These are phyloP conservation scores for Erucastrum elatum DNA, from an alignment of 345 rosid genomes.

Conservation along the genomic window DNA sequence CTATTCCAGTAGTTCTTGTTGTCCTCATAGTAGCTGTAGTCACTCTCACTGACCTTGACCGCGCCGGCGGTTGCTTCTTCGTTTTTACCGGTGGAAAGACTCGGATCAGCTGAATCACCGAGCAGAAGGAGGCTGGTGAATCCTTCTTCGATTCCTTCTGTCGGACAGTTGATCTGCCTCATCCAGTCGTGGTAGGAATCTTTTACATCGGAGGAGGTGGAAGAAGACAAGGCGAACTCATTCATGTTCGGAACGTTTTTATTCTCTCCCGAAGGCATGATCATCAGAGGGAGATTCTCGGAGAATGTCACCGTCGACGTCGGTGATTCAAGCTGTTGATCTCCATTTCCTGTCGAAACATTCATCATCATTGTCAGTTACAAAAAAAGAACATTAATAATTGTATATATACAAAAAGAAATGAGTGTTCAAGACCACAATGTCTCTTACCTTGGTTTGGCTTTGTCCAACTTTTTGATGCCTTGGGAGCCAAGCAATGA, in stretches of 20 bases:
- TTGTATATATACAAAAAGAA: too few species aligned
- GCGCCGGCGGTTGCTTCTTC: constrained; percentile 15
- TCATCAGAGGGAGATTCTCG: constrained; percentile 47
- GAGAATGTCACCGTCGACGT: constrained; percentile 82
- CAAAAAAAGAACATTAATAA: too few species aligned
- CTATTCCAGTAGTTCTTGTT: constrained; percentile 96
- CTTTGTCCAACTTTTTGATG: constrained; percentile 40
- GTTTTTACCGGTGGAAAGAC: constrained; percentile 41
- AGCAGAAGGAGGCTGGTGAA: constrained; percentile 73
- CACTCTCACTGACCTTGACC: constrained; percentile 21
- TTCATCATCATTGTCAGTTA: background rate
- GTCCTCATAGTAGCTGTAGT: constrained; percentile 66
- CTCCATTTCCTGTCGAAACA: constrained; percentile 34
- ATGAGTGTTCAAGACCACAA: background rate
- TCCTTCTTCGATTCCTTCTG: constrained; percentile 58
- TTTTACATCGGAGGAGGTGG: constrained; percentile 60
- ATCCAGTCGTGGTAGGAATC: constrained; percentile 68
- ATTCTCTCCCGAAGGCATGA: background rate
- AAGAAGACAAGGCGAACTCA: constrained; percentile 45
- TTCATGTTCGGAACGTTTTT: background rate
- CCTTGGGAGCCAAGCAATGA: constrained; percentile 19
- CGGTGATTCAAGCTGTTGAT: constrained; percentile 69
- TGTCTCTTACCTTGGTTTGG: constrained; percentile 37
- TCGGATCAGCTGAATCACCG: constrained; percentile 50
- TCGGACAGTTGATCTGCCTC: constrained; percentile 33